Base-by-base conservation (phyloP, 192 early-diverging fungal species). In the Podila verticillata region DNA sequence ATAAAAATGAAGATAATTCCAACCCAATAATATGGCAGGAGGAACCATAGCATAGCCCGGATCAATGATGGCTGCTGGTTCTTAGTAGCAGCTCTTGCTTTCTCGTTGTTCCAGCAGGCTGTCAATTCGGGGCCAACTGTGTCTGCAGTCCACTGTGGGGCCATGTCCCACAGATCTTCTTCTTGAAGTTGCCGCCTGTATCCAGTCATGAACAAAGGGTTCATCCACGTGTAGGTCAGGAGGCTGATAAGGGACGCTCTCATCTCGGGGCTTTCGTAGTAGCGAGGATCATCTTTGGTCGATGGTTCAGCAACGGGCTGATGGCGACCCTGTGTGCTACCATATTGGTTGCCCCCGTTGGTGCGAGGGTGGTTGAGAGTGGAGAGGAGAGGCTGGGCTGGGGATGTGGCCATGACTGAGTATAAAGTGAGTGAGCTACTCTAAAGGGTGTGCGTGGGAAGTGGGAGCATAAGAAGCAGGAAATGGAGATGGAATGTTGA, bases 111-210 rank as follows among this genome's bases (percentile, higher is more conserved):
- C 77, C 77, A 80, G n/a, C 8, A 24, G 2, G 4, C 36, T 28
- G 29, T 30, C 49, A 72, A 28, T 6, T 48, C 34, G 4, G 15
- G 36, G 6, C 70, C 69, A 1, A 68, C 22, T 8, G 64, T 20
- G 5, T 44, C 54, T 12, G 84, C 61, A 17, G 64, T 62, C 9
- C 75, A 70, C 3, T 73, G 32, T 17, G 60, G 73, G 13, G 75
- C 58, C 47, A 82, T 69, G 24, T 82, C 75, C 49, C 54, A 75
- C 24, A 85, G 56, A 58, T 85, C 84, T 0, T 64, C 64, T 48
- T 82, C 79, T 29, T 73, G 65, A 0, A 85, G 49, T 34, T 48
- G 63, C 26, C 75, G 74, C 15, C 30, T 61, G 47, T 74, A 79
- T 7, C 84, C 84, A 32, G 65, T 56, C 30, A 69, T 74, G 54